Conservation (phyloP, 345 rosid genomes). For the Brassica cretica region DNA sequence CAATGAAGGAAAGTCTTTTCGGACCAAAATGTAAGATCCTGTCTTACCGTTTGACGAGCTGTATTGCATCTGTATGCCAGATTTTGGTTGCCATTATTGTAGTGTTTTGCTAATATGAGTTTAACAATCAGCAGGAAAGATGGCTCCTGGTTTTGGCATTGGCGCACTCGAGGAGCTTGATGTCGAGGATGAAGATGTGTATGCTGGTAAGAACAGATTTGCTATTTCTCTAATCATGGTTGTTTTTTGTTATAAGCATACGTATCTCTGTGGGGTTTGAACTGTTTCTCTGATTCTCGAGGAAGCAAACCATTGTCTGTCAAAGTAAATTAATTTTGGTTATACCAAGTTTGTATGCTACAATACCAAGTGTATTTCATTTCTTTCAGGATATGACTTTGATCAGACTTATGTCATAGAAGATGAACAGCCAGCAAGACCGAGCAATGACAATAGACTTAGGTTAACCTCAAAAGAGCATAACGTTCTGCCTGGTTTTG, state of each 20-base stretch:
- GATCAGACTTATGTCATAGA: slow-evolving; percentile 68
- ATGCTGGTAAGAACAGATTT: slow-evolving; percentile 39
- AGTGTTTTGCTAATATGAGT: slow-evolving; percentile 43
- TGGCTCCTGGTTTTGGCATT: slow-evolving; percentile 96
- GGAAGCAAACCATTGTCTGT: slow-evolving; percentile 8
- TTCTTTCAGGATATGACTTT: slow-evolving; percentile 61
- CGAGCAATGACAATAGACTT: slow-evolving; percentile 49
- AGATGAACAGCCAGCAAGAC: slow-evolving; percentile 70
- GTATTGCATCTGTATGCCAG: slow-evolving; percentile 3
- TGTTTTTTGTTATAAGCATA: slow-evolving; percentile 7
- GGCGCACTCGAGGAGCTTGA: slow-evolving; percentile 98
- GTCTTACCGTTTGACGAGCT: slow-evolving; percentile 14
- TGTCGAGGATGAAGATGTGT: slow-evolving; percentile 96
- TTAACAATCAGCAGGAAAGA: slow-evolving; percentile 70
- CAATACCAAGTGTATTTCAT: slow-evolving; percentile 4
- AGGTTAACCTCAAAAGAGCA: slow-evolving; percentile 64
- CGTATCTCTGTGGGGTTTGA: slow-evolving; percentile 1
- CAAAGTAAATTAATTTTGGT: slow-evolving; percentile 1
- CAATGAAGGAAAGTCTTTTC: slow-evolving; percentile 67
- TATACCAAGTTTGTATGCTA: not conserved
- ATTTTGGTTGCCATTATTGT: slow-evolving; percentile 31
- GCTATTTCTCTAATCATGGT: slow-evolving; percentile 7
- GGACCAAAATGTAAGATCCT: slow-evolving; percentile 74
- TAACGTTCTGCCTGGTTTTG: slow-evolving; percentile 72
- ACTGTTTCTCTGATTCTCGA: not conserved